Conservation (phyloP, 2,329 filamentous ascomycete species). For the Esteya vermicola region DNA sequence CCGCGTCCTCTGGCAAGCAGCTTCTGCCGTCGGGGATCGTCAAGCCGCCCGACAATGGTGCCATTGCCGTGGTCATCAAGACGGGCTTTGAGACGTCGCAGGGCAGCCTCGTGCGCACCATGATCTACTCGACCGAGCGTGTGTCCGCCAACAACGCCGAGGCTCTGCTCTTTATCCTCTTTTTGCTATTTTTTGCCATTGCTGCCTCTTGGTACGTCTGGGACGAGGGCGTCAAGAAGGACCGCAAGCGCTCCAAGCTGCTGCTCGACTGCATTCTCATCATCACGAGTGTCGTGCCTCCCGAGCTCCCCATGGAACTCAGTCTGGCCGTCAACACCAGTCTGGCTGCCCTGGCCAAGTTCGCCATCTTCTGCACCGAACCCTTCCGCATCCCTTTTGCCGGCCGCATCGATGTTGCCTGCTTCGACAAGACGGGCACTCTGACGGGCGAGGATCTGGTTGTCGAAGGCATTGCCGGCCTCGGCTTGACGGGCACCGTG, state of each 20-base stretch:
- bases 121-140: constrained; percentile 98
- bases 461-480: constrained; percentile 88
- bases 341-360: constrained; percentile 84
- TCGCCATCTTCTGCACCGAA: constrained; percentile 96
- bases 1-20: too few relatives aligned
- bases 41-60: constrained; percentile 81
- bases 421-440: constrained; percentile 97
- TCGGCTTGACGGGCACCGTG: constrained; percentile 52
- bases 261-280: constrained; percentile 96
- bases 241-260: constrained; percentile 94
- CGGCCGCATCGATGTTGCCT: constrained; percentile 87
- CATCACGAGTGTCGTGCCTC: constrained; percentile 94
- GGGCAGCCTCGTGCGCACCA: constrained; percentile 90
- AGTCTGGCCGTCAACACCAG: constrained; percentile 96
- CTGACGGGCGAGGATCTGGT: constrained; percentile 93
- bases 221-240: constrained; percentile 87
- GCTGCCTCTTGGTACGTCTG: constrained; percentile 99
- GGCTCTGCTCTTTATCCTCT: constrained; percentile 93
- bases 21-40: constrained; percentile 64
- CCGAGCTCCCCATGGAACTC: constrained; percentile 95
- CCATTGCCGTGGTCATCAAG: constrained; percentile 87
- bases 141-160: constrained; percentile 98
- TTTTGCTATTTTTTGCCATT: constrained; percentile 88
- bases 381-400: constrained; percentile 96
- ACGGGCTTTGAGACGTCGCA: constrained; percentile 98